Evolutionary conservation across 805 yeast genomes (phyloP), one percentile per base, ranked within the genome.

Genomic region (Candida vartiovaarae): DNA sequence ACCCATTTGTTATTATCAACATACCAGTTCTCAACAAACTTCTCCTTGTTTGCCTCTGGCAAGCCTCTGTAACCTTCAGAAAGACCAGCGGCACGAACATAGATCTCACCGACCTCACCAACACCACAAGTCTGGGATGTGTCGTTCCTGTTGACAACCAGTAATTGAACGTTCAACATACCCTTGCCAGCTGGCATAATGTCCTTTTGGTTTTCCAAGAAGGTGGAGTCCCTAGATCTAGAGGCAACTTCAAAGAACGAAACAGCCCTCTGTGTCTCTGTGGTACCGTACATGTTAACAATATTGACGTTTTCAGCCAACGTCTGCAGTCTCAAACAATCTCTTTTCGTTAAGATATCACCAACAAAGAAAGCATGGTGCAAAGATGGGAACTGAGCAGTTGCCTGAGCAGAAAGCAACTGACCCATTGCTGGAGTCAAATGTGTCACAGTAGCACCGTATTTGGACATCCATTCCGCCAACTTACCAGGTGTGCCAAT

Each of bases 401-500:
- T 72, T 20, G 99, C 99, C 68, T 93, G 97, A 5, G 98, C 97
- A 48, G 96, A 84, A 55, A 93, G 72, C 45, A 93, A 71, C 66
- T 93, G 99, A 49, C 99, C 99, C 99, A 95, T 93, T 5, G 99
- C 99, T 4, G 99, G 99, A 1, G 99, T 93, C 66, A 93, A 75
- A 65, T 93, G 99, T 1, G 99, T 93, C 2, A 93, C 97, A 2
- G 96, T 83, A 27, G 97, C 96, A 11, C 85, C 86, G 55, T 89
- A 78, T 45, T 74, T 80, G 31, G 82, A 78, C 95, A 93, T 90
- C 99, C 99, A 93, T 56, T 87, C 93, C 6, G 99, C 99, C 43
- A 93, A 73, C 59, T 84, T 81, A 29, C 99, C 99, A 5, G 99
- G 99, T 3, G 99, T 93, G 39, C 99, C 99, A 56, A 93, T 93